phyloP scores from a whole-genome alignment of 805 yeast genomes.

The Saccharomyces paradoxus region DNA sequence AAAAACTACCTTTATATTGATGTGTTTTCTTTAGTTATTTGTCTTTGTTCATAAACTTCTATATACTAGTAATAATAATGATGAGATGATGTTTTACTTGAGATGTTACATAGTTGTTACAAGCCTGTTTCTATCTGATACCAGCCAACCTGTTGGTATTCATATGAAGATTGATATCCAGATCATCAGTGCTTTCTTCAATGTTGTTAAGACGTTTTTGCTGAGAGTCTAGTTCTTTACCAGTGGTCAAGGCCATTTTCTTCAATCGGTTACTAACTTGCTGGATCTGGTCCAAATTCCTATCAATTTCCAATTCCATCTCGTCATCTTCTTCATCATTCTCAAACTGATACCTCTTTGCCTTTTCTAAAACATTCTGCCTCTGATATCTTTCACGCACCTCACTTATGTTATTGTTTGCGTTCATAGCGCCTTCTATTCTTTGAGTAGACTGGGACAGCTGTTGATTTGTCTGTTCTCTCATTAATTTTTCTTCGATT shows the following conservation, averaged over 20 bases:
- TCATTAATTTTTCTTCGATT: slow-evolving; percentile 50
- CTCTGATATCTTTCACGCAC: slow-evolving; percentile 32
- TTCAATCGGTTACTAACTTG: slow-evolving; percentile 62
- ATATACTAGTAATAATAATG: not conserved
- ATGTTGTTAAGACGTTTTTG: slow-evolving; percentile 64
- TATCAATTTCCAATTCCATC: slow-evolving; percentile 79
- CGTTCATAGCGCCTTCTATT: slow-evolving; percentile 51
- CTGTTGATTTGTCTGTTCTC: slow-evolving; percentile 52
- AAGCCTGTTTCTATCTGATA: slow-evolving; percentile 31
- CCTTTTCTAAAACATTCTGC: slow-evolving; percentile 37
- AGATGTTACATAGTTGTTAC: not conserved
- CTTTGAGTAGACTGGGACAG: slow-evolving; percentile 62
- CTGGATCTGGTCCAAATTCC: slow-evolving; percentile 72
- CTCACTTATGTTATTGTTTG: slow-evolving; percentile 30
- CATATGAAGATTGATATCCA: slow-evolving; percentile 77
- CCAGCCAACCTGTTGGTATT: slow-evolving; percentile 61
- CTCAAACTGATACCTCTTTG: slow-evolving; percentile 71
- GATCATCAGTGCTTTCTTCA: slow-evolving; percentile 74
- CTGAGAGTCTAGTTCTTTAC: slow-evolving; percentile 73
- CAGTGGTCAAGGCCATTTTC: slow-evolving; percentile 61
- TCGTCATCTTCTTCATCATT: slow-evolving; percentile 90
- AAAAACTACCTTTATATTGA: not conserved
- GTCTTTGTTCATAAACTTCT: not conserved
- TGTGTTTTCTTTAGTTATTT: not conserved
- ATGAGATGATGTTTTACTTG: too few species aligned